Conservation (phyloP, 202 grass and related monocot genomes). For the Zizania palustris region DNA sequence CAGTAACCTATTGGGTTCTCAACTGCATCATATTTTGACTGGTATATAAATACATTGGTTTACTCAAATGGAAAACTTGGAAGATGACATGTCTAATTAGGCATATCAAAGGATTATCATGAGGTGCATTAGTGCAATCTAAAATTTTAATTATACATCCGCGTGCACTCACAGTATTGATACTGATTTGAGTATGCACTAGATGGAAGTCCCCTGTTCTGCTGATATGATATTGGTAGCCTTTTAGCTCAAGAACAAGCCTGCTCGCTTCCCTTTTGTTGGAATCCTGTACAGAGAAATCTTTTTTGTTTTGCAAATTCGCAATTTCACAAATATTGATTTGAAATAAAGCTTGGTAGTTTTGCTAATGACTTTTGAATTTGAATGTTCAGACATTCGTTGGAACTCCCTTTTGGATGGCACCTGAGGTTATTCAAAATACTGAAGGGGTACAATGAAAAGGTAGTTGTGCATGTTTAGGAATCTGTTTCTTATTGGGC, state of each 20-base stretch:
- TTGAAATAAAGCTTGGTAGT: conserved; percentile 1
- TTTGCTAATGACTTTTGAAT: conserved; percentile 44
- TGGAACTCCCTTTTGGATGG: conserved; percentile 99
- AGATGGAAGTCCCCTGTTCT: conserved; percentile 15
- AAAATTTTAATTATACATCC: conserved; percentile 11
- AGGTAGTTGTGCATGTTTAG: conserved; percentile 55
- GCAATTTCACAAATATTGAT: conserved; percentile 8
- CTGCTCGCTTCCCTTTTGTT: conserved; percentile 21
- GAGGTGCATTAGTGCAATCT: neutral
- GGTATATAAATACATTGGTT: conserved; percentile 12
- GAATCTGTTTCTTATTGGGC: conserved; percentile 13
- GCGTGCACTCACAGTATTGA: neutral
- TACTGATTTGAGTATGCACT: neutral
- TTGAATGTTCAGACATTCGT: conserved; percentile 85
- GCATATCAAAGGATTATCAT: neutral
- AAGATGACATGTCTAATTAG: neutral
- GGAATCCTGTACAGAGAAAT: conserved; percentile 13
- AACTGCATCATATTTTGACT: conserved; percentile 8
- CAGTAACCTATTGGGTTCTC: conserved; percentile 5
- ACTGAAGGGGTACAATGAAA: conserved; percentile 98
- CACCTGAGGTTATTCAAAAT: conserved; percentile 99
- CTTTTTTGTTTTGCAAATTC: conserved; percentile 8
- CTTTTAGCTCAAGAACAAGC: conserved; percentile 14
- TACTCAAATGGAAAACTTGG: conserved; percentile 31
- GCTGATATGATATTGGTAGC: conserved; percentile 25